Percentiles rank a stretch among this genome's conserved stretches.
These are phyloP conservation scores for Euphorbia celastroides DNA, from an alignment of 441 rosid species.

Conservation along the genomic window DNA sequence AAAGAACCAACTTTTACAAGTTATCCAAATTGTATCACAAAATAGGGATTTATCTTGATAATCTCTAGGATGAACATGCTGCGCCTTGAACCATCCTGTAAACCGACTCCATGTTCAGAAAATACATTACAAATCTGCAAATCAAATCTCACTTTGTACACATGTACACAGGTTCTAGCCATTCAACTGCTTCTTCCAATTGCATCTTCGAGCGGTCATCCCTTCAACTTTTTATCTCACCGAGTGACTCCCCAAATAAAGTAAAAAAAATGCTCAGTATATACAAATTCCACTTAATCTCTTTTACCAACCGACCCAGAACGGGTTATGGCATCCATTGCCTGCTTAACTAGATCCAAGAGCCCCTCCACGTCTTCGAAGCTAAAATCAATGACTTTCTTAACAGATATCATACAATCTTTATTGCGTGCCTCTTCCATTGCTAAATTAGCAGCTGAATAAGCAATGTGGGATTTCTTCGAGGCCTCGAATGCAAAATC, in stretches of 20 bases:
- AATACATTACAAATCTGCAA: slow-evolving; percentile 39
- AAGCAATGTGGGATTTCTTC: slow-evolving; percentile 52
- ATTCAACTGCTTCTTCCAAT: too few relatives aligned
- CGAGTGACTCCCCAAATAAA: slow-evolving; percentile 15
- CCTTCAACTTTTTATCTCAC: slow-evolving; percentile 20
- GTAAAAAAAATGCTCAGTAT: slow-evolving; percentile 21
- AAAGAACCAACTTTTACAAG: slow-evolving; percentile 20
- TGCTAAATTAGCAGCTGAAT: slow-evolving; percentile 39
- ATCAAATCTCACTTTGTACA: slow-evolving; percentile 38
- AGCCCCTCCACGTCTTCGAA: slow-evolving; percentile 73
- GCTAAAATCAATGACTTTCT: slow-evolving; percentile 61
- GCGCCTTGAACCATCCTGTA: slow-evolving; percentile 24
- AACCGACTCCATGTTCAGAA: slow-evolving; percentile 22
- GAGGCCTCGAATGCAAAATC: slow-evolving; percentile 76
- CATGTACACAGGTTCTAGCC: slow-evolving; percentile 25
- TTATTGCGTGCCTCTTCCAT: slow-evolving; percentile 37
- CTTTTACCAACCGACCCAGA: slow-evolving; percentile 29
- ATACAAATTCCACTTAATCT: slow-evolving; percentile 28
- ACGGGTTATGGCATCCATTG: slow-evolving; percentile 45
- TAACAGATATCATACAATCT: slow-evolving; percentile 46
- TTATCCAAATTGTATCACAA: slow-evolving; percentile 18
- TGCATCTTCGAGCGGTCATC: slow-evolving; percentile 28
- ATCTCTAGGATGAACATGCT: slow-evolving; percentile 22
- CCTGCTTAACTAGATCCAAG: slow-evolving; percentile 48
- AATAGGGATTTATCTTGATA: slow-evolving; percentile 17